These are phyloP conservation scores for Botryotinia calthae DNA, from an alignment of 2,329 filamentous ascomycete genomes.

Conservation along the genomic window DNA sequence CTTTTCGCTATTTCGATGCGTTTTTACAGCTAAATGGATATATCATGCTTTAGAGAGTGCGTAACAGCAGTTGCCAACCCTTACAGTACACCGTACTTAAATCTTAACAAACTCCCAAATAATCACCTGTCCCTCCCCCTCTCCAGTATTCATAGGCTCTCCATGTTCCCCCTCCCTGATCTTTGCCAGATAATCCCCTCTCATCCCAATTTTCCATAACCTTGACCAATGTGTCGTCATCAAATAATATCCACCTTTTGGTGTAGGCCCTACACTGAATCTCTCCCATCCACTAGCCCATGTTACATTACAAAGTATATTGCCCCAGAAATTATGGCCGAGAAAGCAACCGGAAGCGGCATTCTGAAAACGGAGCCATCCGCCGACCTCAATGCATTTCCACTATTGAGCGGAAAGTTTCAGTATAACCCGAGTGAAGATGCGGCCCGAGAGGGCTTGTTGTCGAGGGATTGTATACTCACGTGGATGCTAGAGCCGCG, in stretches of 20 bases:
- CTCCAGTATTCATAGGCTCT: not conserved
- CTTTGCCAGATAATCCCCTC: not conserved
- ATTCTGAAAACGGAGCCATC: conserved; percentile 16
- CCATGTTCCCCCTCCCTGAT: not conserved
- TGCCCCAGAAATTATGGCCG: not conserved
- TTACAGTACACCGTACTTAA: not conserved
- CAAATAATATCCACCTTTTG: not conserved
- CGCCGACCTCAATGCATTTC: not conserved
- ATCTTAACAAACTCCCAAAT: conserved; percentile 11
- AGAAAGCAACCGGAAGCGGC: conserved; percentile 5
- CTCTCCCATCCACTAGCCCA: not conserved
- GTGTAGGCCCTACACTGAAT: not conserved
- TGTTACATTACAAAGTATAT: not conserved
- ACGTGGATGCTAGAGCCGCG: not conserved
- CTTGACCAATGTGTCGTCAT: not conserved
- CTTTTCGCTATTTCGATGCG: not conserved
- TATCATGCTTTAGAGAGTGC: not conserved
- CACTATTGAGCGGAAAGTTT: not conserved
- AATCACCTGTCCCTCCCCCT: not conserved
- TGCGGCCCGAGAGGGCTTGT: no score
- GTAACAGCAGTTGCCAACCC: not conserved
- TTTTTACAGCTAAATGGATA: not conserved
- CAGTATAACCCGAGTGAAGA: not conserved
- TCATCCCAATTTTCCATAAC: not conserved
- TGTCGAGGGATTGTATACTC: not conserved